Base-by-base conservation (phyloP, 805 yeast species). In the Kluyveromyces dobzhanskii region DNA sequence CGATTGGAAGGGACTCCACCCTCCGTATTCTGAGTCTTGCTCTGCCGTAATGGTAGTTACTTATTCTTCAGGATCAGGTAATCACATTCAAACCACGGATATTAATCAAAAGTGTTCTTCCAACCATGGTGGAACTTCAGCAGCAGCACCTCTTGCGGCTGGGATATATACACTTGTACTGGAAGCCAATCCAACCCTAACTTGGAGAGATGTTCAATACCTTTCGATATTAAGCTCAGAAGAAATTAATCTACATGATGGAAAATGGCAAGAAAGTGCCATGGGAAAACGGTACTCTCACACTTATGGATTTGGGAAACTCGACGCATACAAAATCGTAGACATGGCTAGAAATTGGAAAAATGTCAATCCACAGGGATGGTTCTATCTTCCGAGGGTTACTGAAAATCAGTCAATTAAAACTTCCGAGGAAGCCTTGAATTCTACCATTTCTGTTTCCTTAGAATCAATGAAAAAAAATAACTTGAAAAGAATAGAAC, bases 131-230 rank as follows among this genome's bases (percentile, higher is more conserved):
- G 98, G 98, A 16, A 92, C 98, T 0, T 90, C 97, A 17, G 98
- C 98, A 0, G 97, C 98, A 12, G 98, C 98, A 0, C 98, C 98
- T 0, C 69, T 92, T 41, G 97, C 97, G 0, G 97, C 97, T 0
- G 98, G 97, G n/a, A 72, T 92, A 1, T 86, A 84, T 57, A 75
- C 97, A 0, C 66, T 92, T 38, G 85, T 85, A 2, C 66, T 92
- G 37, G 78, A 80, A 49, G 87, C 81, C 3, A 83, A 94, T 47
- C 95, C 96, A 1, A 71, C 80, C 4, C 71, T 92, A 40, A 84
- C 96, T 0, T 92, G 98, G 98, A 74, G 98, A 57, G 98, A 92
- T 57, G 70, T 88, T 40, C 98, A 92, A 63, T 85, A 88, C 53
- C 67, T 92, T 16, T 74, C 85, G 3, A 78, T 90, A 12, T 61